Evolutionary conservation across 2,329 filamentous ascomycete genomes (phyloP).

Genomic region (Cordyceps tenuipes): DNA sequence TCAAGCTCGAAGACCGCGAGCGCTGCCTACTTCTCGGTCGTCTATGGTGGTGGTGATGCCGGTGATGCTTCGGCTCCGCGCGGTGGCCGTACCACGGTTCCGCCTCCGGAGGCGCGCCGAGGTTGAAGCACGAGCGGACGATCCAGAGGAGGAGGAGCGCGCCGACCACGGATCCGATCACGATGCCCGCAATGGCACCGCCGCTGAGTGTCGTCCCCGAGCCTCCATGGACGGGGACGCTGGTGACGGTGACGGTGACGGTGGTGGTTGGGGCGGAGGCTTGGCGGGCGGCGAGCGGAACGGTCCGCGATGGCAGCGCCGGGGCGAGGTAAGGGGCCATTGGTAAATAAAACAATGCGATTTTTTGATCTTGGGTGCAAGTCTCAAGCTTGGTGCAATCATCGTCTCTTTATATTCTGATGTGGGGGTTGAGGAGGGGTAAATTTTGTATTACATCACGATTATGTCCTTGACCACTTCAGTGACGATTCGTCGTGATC

Average conservation of each 20-base stretch:
- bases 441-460: slow-evolving; percentile 2
- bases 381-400: neutral
- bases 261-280: slow-evolving; percentile 17
- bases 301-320: neutral
- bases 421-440: neutral
- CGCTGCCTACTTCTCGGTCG: slow-evolving; percentile 16
- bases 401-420: neutral
- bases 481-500: neutral
- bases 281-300: neutral
- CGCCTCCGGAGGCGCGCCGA: slow-evolving; percentile 26
- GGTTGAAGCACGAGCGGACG: slow-evolving; percentile 35
- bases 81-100: slow-evolving; percentile 24
- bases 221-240: slow-evolving; percentile 15
- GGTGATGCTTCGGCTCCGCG: slow-evolving; percentile 17
- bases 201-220: slow-evolving; percentile 28
- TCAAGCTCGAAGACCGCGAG: slow-evolving; percentile 17
- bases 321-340: neutral
- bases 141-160: slow-evolving; percentile 39
- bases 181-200: slow-evolving; percentile 44
- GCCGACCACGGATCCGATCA: slow-evolving; percentile 40
- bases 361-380: neutral
- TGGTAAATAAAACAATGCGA: neutral
- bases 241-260: slow-evolving; percentile 23
- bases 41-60: slow-evolving; percentile 19
- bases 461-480: neutral